These are phyloP conservation scores for Aechmea fasciata DNA, from an alignment of 176 grass and related monocot genomes.

Conservation along the genomic window DNA sequence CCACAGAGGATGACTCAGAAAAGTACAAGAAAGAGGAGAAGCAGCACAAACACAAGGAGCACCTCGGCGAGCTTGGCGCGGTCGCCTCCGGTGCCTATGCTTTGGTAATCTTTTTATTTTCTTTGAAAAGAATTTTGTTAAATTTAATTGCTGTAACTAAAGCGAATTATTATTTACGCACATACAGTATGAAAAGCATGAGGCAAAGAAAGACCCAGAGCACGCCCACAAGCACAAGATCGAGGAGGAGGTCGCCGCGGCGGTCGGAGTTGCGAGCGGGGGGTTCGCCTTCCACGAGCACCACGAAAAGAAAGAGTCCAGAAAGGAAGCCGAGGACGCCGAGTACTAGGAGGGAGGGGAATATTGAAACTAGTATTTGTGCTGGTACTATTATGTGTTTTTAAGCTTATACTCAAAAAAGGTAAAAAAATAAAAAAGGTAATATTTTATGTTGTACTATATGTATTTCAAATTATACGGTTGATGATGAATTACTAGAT, in stretches of 20 bases:
- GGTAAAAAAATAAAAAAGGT: too few species aligned
- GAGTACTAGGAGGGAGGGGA: conserved; percentile 4
- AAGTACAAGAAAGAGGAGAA: conserved; percentile 65
- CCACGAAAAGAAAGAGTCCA: conserved; percentile 80
- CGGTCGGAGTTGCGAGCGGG: conserved; percentile 45
- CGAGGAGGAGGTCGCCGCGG: conserved; percentile 62
- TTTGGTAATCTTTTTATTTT: conserved; percentile 31
- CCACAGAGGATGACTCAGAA: conserved; percentile 38
- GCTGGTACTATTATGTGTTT: too few species aligned
- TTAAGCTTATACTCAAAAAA: too few species aligned
- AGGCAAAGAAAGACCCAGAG: conserved; percentile 83
- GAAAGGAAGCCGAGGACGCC: conserved; percentile 63
- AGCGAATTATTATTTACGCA: background rate
- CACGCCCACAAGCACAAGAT: conserved; percentile 74
- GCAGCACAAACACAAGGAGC: conserved; percentile 81
- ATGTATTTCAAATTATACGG: too few species aligned
- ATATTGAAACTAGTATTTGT: too few species aligned
- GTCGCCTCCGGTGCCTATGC: conserved; percentile 49
- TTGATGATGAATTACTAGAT: too few species aligned
- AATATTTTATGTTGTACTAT: too few species aligned
- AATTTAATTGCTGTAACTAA: background rate
- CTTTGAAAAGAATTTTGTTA: background rate
- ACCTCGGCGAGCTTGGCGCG: conserved; percentile 58
- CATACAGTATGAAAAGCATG: conserved; percentile 74
- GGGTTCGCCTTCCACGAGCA: conserved; percentile 80